A percentile compares a stretch with the other conserved stretches of the same genome.
Evolutionary conservation across 495 filamentous ascomycete species (phyloP).

Genomic region (Penicillium ucsense): DNA sequence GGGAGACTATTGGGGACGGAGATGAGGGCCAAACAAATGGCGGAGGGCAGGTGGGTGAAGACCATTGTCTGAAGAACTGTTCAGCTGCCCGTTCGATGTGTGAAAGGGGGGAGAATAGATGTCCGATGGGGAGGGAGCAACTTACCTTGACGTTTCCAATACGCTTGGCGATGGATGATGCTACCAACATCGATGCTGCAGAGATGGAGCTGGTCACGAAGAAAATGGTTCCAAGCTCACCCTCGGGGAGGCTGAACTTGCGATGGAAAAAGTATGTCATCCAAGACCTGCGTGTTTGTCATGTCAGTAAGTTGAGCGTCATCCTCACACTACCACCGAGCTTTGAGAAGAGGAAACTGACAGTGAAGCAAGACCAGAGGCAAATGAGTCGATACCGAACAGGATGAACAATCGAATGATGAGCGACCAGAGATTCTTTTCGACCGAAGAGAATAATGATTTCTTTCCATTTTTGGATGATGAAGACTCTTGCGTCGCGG

Average conservation of each 20-base stretch:
- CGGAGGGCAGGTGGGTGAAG: conserved; percentile 71
- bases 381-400: conserved; percentile 68
- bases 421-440: conserved; percentile 44
- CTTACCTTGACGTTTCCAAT: conserved; percentile 63
- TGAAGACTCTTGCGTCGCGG: background rate
- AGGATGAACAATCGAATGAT: conserved; percentile 65
- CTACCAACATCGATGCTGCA: conserved; percentile 59
- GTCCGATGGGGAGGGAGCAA: background rate
- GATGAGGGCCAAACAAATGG: conserved; percentile 61
- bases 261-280: conserved; percentile 69
- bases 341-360: conserved; percentile 19
- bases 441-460: conserved; percentile 41
- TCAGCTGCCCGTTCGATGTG: no score
- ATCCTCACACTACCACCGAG: background rate
- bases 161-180: conserved; percentile 62
- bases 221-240: conserved; percentile 62
- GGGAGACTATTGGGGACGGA: conserved; percentile 47
- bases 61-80: conserved; percentile 57
- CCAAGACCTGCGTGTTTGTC: conserved; percentile 38
- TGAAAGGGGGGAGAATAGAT: conserved; percentile 1
- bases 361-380: conserved; percentile 67
- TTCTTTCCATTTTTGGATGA: conserved; percentile 12
- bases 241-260: conserved; percentile 63
- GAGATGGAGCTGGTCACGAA: conserved; percentile 56
- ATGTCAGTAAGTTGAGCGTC: background rate